Base-by-base conservation (phyloP, 495 filamentous ascomycete genomes). In the Mytilinidion resinicola region DNA sequence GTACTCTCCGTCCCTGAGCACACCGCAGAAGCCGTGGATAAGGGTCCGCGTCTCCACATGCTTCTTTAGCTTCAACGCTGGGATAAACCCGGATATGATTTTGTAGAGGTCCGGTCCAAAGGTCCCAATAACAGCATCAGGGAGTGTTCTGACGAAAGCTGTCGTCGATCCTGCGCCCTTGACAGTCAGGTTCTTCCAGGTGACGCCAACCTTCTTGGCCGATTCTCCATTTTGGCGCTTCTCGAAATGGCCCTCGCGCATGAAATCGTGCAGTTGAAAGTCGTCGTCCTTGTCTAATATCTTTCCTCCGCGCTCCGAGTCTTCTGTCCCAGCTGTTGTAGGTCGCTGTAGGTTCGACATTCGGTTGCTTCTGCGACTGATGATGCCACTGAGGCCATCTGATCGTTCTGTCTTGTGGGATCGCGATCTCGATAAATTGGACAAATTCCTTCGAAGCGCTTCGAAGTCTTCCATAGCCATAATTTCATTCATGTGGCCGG, bases 81-180 rank as follows among this genome's bases (percentile, higher is more conserved):
- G 87, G 39, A 91, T 74, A 61, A 83, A 87, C 5, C 75, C 69
- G 41, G 80, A 79, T 21, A 91, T 59, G n/a, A 88, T 73, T 14
- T 76, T 77, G 63, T 90, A 95, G 11, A 92, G 68, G 73, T 95
- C 89, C 0, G 88, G 89, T 0, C 89, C 89, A 69, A 95, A 92
- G 0, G 87, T 90, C 4, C 88, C 86, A n/a, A 89, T 54, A 51
- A 95, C 79, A 5, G 89, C 89, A 63, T 89, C 79, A 3, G 88
- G 89, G 0, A 95, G 74, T 0, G 88, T 90, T 15, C 83, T 81
- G 15, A 88, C 87, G 59, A 88, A 87, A 1, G 79, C 81, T 0
- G 86, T 77, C 1, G 82, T 83, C 9, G 82, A 82, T 53, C 83
- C 80, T 9, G 86, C 74, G 39, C 88, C 89, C 70, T 87, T 84